phyloP scores from a whole-genome alignment of 2,329 filamentous ascomycete genomes.

The Colletotrichum truncatum region DNA sequence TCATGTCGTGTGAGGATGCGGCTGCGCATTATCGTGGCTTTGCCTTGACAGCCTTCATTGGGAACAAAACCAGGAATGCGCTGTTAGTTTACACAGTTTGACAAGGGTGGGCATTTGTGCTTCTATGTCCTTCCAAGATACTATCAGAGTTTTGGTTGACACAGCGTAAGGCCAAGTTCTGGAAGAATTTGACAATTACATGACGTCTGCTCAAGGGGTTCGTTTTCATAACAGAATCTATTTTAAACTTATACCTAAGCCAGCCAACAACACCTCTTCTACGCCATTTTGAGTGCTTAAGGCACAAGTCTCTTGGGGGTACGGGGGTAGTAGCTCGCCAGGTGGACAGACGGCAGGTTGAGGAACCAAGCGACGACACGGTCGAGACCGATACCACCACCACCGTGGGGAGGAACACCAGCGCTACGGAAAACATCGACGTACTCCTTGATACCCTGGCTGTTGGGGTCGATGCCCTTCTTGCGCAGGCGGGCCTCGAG shows the following conservation, averaged over 20 bases:
- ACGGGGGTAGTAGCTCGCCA: constrained; percentile 66
- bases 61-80: too few species aligned
- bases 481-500: constrained; percentile 80
- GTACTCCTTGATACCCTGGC: constrained; percentile 85
- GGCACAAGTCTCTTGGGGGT: constrained; percentile 68
- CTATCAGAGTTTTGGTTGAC: too few species aligned
- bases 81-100: too few species aligned
- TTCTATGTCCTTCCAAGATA: too few species aligned
- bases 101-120: too few species aligned
- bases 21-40: too few species aligned
- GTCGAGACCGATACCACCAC: constrained; percentile 89
- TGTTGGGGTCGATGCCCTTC: constrained; percentile 82
- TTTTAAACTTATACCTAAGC: not conserved
- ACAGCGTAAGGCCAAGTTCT: too few species aligned
- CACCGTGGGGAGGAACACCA: constrained; percentile 89
- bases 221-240: not conserved
- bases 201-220: not conserved
- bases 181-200: too few species aligned
- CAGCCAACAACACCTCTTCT: not conserved
- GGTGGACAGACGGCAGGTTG: constrained; percentile 66
- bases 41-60: too few species aligned
- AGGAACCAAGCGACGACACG: constrained; percentile 79
- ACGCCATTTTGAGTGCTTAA: not conserved
- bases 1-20: too few species aligned
- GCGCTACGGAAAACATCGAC: constrained; percentile 82